Base-by-base conservation (phyloP, 2,329 filamentous ascomycete species). In the Ceratocystis alfenasii region DNA sequence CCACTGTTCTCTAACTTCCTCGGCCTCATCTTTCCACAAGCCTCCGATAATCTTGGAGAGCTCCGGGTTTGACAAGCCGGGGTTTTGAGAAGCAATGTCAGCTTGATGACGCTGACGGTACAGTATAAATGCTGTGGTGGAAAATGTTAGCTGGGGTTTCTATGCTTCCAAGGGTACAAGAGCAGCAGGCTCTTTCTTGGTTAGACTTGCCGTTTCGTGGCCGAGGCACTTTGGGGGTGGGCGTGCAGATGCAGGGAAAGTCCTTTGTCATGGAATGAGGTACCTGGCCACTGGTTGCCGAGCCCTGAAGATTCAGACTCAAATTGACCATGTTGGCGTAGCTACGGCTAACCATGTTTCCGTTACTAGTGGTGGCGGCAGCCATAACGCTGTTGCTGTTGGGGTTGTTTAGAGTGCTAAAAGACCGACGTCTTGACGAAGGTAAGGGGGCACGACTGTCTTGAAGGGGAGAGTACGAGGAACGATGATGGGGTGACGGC, bases 31-130 rank as follows among this genome's bases (percentile, higher is more conserved):
- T 72, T 87, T 86, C 94, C 94, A 99, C 82, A 92, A 87, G 74
- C 90, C 85, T 64, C 93, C 93, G 70, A 97, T 95, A 71, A 97
- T 95, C 76, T 96, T 96, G 70, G 93, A 96, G 71, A 97, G 95
- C 64, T 96, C 90, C 2, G 93, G 93, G 75, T 97, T 97, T 59
- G 92, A 87, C 69, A 96, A 83, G 57, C 90, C 89, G n/a, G 92
- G 93, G 72, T 96, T 84, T 70, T 89, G 83, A 65, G 86, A 81
- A 46, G 92, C 88, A 63, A 97, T 90, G 62, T 84, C 80, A 20
- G 88, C 85, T 75, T 97, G 93, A 72, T 94, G 87, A 74, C 95
- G 88, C 74, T 97, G 92, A 48, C 94, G 90, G 78, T 96, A 99
- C 71, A 99, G 81, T 70, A 99, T 99, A 78, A 99, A 99, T 63